Conservation (phyloP, 306 rosid species). For the Abrus pulchellus region DNA sequence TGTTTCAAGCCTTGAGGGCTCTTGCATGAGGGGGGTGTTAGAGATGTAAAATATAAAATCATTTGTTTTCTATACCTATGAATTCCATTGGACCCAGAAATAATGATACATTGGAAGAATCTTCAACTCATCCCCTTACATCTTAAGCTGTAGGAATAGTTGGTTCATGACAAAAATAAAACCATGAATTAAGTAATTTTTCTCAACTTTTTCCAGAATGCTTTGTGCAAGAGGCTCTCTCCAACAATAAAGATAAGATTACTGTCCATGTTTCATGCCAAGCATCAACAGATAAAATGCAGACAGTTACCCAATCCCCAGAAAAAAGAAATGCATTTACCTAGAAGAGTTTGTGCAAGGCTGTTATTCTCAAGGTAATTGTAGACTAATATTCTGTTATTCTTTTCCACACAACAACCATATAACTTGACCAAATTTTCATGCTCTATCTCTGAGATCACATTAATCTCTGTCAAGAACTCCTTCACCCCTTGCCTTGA, state of each 20-base stretch:
- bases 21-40: neutral
- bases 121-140: no score
- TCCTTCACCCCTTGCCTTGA: constrained; percentile 94
- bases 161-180: constrained; percentile 2
- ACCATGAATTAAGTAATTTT: neutral
- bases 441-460: constrained; percentile 86
- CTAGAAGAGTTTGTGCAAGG: constrained; percentile 84
- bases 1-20: neutral
- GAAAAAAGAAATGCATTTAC: constrained; percentile 54
- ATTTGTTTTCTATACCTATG: no score
- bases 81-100: no score
- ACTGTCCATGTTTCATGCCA: constrained; percentile 1
- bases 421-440: constrained; percentile 90
- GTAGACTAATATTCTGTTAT: constrained; percentile 86
- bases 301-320: neutral
- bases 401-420: constrained; percentile 86
- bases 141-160: no score
- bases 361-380: constrained; percentile 96
- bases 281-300: constrained; percentile 21
- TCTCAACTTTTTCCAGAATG: constrained; percentile 26
- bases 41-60: no score
- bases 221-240: constrained; percentile 15
- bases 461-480: constrained; percentile 93
- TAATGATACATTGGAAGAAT: no score
- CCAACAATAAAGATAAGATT: constrained; percentile 1